Percentiles rank a stretch among this genome's conserved stretches.
Evolutionary conservation across 2,329 filamentous ascomycete genomes (phyloP).

Genomic region (Chaetomium strumarium): DNA sequence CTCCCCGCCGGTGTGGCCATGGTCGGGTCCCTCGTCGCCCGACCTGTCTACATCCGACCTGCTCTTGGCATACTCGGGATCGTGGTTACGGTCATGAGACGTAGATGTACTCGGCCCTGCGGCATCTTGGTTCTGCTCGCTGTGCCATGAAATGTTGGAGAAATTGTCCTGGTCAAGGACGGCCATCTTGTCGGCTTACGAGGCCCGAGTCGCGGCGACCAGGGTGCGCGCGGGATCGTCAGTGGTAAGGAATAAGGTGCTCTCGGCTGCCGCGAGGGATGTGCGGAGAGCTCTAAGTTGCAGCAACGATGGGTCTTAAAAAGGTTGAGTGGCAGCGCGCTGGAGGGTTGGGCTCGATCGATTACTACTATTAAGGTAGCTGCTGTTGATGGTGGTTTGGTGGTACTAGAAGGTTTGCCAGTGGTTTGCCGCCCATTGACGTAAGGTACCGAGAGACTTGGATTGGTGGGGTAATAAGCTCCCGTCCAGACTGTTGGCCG

Average conservation of each 20-base stretch:
- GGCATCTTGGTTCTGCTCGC: constrained; percentile 47
- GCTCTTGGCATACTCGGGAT: constrained; percentile 34
- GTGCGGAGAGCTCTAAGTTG: no score
- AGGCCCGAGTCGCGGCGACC: background rate
- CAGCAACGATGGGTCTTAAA: background rate
- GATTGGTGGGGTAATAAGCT: constrained; percentile 12
- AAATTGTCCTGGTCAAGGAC: constrained; percentile 63
- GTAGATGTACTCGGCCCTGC: constrained; percentile 25
- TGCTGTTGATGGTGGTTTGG: background rate
- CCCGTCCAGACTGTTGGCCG: background rate
- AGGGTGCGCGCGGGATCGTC: background rate
- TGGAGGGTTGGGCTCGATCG: background rate
- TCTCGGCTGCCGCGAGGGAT: background rate
- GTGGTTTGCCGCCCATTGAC: constrained; percentile 11
- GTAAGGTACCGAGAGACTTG: constrained; percentile 5
- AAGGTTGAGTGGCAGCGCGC: background rate
- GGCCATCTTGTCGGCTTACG: constrained; percentile 32
- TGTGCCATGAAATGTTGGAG: constrained; percentile 74
- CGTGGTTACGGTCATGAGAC: constrained; percentile 26
- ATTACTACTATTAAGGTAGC: no score
- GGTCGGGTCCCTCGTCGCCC: constrained; percentile 50
- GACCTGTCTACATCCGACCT: constrained; percentile 35
- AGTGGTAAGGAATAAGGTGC: background rate
- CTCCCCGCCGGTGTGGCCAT: constrained; percentile 60
- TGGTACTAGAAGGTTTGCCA: no score